phyloP scores from a whole-genome alignment of 208 protist genomes.

The Leishmania arabica region DNA sequence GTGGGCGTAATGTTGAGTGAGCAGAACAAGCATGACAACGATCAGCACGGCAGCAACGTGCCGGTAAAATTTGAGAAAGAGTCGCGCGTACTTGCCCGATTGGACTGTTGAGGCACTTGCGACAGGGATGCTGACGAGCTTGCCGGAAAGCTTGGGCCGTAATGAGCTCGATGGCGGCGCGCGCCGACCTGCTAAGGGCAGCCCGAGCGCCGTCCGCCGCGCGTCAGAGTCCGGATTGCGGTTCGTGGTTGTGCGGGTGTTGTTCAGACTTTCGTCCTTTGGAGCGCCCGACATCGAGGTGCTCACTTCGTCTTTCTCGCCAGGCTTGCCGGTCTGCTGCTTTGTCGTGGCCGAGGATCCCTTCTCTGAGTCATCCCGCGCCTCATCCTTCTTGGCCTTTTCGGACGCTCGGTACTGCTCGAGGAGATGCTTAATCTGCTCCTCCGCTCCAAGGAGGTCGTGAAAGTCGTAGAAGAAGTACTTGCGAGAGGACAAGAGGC shows the following conservation, averaged over 20 bases:
- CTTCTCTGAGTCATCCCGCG: slow-evolving; percentile 26
- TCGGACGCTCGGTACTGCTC: slow-evolving; percentile 34
- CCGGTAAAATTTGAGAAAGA: slow-evolving; percentile 16
- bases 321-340: slow-evolving; percentile 18
- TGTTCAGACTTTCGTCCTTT: slow-evolving; percentile 34
- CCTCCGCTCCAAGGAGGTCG: slow-evolving; percentile 70
- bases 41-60: slow-evolving; percentile 25
- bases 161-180: slow-evolving; percentile 8
- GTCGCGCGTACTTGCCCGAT: neutral
- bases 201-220: neutral
- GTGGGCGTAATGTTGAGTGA: slow-evolving; percentile 3
- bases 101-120: neutral
- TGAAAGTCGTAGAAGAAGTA: slow-evolving; percentile 85
- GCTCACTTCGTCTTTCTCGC: slow-evolving; percentile 25
- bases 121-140: neutral
- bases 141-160: slow-evolving; percentile 6
- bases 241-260: slow-evolving; percentile 14
- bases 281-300: slow-evolving; percentile 9
- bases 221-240: slow-evolving; percentile 20
- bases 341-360: slow-evolving; percentile 12
- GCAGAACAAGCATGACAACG: slow-evolving; percentile 26
- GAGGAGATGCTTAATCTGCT: slow-evolving; percentile 44
- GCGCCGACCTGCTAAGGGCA: slow-evolving; percentile 19
- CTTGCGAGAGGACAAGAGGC: slow-evolving; percentile 26
- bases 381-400: slow-evolving; percentile 18